Base-by-base conservation (phyloP, 179 eudicot genomes). In the Vitellaria paradoxa region DNA sequence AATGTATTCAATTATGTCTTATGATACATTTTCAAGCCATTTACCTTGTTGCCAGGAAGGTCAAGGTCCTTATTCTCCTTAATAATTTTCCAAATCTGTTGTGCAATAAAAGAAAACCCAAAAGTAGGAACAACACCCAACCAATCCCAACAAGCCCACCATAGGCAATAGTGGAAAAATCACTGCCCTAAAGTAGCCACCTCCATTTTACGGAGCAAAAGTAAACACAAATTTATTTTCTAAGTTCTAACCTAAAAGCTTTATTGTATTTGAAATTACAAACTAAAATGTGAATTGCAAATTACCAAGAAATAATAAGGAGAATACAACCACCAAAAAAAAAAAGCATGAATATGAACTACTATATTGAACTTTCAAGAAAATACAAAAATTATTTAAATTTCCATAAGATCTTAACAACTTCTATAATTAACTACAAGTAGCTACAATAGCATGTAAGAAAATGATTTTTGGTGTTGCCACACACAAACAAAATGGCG, bases 71-170 rank as follows among this genome's bases (percentile, higher is more conserved):
- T 91, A 85, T 96, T 96, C 88, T 96, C 99, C 87, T 93, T 96
- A 60, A 96, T 96, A 72, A 93, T 82, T 82, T 87, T 85, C 99
- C 99, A 96, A 72, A 93, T 93, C 73, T 96, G 92, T 79, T 88
- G 91, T 11, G 97, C 91, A 81, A 97, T 96, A 77, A 89, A 96
- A 62, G 94, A 88, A 86, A 96, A 96, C 59, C 98, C 99, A 55
- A 98, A 96, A 72, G 96, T 97, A 79, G 99, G 99, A 86, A 96
- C 98, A 9, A 91, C 98, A 53, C 91, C 96, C 60, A 93, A 87
- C 20, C 99, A 91, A 83, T 96, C 99, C 98, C 98, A 78, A 98
- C 99, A 80, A 96, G 98, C 73, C 98, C 98, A 72, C 99, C 99
- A 86, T 97, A 98, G 70, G 98, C 97, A 77, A 96, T 93, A 96